Percentiles rank a stretch among this genome's conserved stretches.
Conservation (phyloP, 2,329 filamentous ascomycete genomes). For the Stagonosporopsis chrysanthemi region DNA sequence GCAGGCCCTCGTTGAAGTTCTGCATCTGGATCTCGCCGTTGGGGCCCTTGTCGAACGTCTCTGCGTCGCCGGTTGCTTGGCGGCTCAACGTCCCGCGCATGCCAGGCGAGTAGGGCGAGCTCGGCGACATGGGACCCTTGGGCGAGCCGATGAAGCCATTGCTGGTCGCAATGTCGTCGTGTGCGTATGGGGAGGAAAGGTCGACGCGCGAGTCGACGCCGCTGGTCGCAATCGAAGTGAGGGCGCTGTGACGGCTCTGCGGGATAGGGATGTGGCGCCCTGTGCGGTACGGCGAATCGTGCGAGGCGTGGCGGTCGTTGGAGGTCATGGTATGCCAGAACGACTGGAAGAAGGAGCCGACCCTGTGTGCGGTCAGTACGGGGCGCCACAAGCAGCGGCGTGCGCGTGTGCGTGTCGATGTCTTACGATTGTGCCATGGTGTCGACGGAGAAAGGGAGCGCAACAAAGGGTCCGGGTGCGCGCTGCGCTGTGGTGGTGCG, state of each 20-base stretch:
- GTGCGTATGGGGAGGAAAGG: constrained; percentile 78
- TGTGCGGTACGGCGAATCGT: constrained; percentile 91
- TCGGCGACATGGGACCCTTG: constrained; percentile 64
- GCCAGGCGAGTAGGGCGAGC: constrained; percentile 86
- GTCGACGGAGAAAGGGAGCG: constrained; percentile 16
- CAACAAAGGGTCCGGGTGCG: constrained; percentile 14
- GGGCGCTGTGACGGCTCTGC: constrained; percentile 79
- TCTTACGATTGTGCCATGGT: constrained; percentile 48
- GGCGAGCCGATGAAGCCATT: constrained; percentile 69
- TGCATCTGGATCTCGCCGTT: constrained; percentile 94
- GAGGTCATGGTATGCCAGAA: constrained; percentile 91
- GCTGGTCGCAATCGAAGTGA: constrained; percentile 85
- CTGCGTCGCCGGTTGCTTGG: constrained; percentile 63
- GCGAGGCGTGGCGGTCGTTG: constrained; percentile 83
- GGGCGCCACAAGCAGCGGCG: constrained; percentile 2
- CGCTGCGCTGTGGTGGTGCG: constrained; percentile 17
- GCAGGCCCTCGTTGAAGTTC: constrained; percentile 88
- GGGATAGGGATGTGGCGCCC: constrained; percentile 89
- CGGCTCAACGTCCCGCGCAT: constrained; percentile 79
- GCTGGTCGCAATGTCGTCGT: constrained; percentile 67
- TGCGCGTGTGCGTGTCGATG: constrained; percentile 9
- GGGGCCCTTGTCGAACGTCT: constrained; percentile 67
- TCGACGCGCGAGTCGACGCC: constrained; percentile 89
- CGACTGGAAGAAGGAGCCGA: constrained; percentile 71
- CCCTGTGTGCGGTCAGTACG: constrained; percentile 42